Conservation (phyloP, 208 protist species). For the Tritrichomonas foetus region DNA sequence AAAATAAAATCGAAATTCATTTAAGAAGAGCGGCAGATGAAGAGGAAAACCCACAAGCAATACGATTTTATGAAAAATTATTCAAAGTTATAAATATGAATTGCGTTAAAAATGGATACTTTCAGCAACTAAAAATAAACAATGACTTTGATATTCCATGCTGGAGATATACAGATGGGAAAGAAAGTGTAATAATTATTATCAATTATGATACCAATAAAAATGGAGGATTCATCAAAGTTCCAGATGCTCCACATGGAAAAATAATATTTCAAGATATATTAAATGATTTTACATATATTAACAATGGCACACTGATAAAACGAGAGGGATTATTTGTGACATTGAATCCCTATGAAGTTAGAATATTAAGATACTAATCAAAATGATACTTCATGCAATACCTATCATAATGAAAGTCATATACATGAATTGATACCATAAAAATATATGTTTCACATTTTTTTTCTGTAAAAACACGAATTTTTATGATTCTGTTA, state of each 20-base stretch:
- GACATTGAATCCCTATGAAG: neutral
- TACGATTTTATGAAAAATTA: neutral
- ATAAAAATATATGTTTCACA: too few relatives aligned
- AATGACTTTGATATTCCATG: neutral
- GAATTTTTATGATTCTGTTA: too few relatives aligned
- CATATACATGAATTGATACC: too few relatives aligned
- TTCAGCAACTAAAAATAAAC: neutral
- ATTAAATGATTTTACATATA: neutral
- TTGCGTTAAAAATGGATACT: neutral
- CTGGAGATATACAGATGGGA: neutral
- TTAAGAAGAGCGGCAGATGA: conserved; percentile 4
- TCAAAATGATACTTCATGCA: too few relatives aligned
- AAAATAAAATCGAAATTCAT: conserved; percentile 43
- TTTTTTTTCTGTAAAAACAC: too few relatives aligned
- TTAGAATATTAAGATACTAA: neutral
- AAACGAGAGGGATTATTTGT: neutral
- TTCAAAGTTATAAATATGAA: neutral
- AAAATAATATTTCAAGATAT: neutral
- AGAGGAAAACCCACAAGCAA: neutral
- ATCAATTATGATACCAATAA: neutral
- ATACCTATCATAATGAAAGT: too few relatives aligned
- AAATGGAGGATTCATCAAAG: neutral
- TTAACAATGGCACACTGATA: neutral
- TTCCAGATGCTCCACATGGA: neutral
- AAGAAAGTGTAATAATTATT: neutral